Conservation (phyloP, 495 filamentous ascomycete species). For the Xylaria bambusicola region DNA sequence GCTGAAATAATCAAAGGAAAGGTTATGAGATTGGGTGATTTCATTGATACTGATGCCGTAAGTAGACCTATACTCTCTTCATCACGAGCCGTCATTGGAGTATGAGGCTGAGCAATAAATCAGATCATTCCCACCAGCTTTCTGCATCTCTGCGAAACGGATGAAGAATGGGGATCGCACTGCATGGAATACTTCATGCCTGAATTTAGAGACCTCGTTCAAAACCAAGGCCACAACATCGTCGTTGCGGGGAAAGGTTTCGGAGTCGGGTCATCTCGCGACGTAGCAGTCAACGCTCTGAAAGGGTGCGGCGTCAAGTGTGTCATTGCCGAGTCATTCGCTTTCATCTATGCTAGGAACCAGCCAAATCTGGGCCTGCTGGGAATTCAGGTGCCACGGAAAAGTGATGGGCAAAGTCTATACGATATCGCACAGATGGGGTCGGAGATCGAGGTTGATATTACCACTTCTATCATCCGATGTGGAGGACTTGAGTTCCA, state of each 20-base stretch:
- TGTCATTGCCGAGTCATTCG: constrained; percentile 45
- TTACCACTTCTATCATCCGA: constrained; percentile 21
- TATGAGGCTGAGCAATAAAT: neutral
- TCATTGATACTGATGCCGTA: constrained; percentile 47
- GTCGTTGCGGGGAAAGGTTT: constrained; percentile 47
- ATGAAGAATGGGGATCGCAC: constrained; percentile 35
- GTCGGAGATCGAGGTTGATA: constrained; percentile 34
- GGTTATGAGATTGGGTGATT: constrained; percentile 42
- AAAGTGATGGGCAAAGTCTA: constrained; percentile 23
- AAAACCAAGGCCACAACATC: constrained; percentile 36
- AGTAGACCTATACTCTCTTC: neutral
- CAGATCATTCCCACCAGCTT: constrained; percentile 33
- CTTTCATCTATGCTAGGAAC: constrained; percentile 47
- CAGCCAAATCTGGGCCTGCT: constrained; percentile 43
- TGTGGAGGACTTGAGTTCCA: constrained; percentile 27
- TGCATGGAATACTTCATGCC: constrained; percentile 43
- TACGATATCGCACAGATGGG: constrained; percentile 38
- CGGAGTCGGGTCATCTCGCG: constrained; percentile 46
- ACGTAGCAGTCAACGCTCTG: constrained; percentile 44
- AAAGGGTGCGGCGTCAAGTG: constrained; percentile 36
- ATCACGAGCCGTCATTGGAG: neutral
- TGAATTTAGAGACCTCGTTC: constrained; percentile 38
- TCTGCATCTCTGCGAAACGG: constrained; percentile 30
- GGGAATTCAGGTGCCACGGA: constrained; percentile 39
- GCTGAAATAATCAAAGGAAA: constrained; percentile 15